A percentile compares a stretch with the other conserved stretches of the same genome.
Conservation (phyloP, 1,139 yeast species). For the Scheffersomyces illinoinensis region DNA sequence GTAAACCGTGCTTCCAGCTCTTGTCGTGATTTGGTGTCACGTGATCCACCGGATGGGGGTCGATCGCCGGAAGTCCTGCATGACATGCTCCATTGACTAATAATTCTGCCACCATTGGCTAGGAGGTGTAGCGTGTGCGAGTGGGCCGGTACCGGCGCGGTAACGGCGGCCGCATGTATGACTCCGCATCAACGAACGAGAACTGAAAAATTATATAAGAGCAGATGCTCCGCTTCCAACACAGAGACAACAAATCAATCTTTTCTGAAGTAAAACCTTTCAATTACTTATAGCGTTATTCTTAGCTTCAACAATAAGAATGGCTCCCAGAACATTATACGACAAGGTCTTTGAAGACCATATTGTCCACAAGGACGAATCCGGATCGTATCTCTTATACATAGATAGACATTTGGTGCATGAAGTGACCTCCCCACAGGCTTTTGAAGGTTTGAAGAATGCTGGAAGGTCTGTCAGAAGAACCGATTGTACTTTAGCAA, state of each 20-base stretch:
- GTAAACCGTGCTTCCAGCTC: too few relatives aligned
- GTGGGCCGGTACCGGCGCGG: constrained; percentile 9
- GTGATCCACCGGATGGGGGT: neutral
- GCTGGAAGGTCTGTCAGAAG: constrained; percentile 91
- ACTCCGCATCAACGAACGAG: neutral
- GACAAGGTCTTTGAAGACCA: constrained; percentile 97
- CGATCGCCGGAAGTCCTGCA: neutral
- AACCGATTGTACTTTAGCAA: constrained; percentile 91
- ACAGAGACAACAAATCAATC: neutral
- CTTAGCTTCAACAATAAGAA: neutral
- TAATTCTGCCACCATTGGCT: neutral
- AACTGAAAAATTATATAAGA: neutral
- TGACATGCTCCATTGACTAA: neutral
- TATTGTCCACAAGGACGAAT: constrained; percentile 83
- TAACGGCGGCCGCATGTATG: constrained; percentile 8
- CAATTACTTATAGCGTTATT: neutral
- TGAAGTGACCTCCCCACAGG: constrained; percentile 98
- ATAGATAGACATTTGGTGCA: constrained; percentile 97
- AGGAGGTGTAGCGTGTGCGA: neutral
- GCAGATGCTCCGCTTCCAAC: neutral
- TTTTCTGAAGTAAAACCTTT: neutral
- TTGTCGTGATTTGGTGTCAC: neutral
- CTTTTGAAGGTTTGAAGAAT: constrained; percentile 88
- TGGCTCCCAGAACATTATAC: constrained; percentile 70
- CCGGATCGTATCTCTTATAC: constrained; percentile 81